A percentile compares a stretch with the other conserved stretches of the same genome.
Conservation (phyloP, 169 alveolate genomes). For the Theileria orientalis region DNA sequence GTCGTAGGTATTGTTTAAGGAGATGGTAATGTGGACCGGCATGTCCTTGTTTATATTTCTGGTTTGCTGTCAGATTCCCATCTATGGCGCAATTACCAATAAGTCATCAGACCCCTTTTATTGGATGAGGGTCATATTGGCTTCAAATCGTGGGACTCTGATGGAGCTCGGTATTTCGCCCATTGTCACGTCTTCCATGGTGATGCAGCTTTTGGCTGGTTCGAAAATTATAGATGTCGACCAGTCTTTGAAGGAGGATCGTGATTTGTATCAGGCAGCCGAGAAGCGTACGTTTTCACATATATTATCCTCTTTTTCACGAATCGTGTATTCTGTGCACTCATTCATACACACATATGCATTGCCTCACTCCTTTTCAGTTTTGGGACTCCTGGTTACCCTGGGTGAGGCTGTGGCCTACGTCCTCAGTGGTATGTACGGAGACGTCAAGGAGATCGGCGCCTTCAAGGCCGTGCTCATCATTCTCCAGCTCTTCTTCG, state of each 20-base stretch:
- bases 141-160: slow-evolving; percentile 97
- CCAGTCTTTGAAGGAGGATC: slow-evolving; percentile 96
- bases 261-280: slow-evolving; percentile 96
- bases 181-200: slow-evolving; percentile 98
- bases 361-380: slow-evolving; percentile 4
- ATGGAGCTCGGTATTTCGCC: slow-evolving; percentile 99
- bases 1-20: slow-evolving; percentile 88
- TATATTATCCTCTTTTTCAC: no score
- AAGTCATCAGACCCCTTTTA: slow-evolving; percentile 96
- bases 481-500: slow-evolving; percentile 94
- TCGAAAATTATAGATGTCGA: slow-evolving; percentile 98
- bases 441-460: slow-evolving; percentile 95
- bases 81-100: slow-evolving; percentile 95
- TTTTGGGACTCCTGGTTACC: slow-evolving; percentile 97
- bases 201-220: slow-evolving; percentile 99
- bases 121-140: slow-evolving; percentile 98
- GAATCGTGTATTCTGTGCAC: no score
- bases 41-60: slow-evolving; percentile 93
- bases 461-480: slow-evolving; percentile 94
- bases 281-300: slow-evolving; percentile 68
- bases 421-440: slow-evolving; percentile 97
- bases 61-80: slow-evolving; percentile 98
- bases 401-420: slow-evolving; percentile 99
- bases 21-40: slow-evolving; percentile 97
- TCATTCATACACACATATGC: no score